Evolutionary conservation across 495 filamentous ascomycete species (phyloP), one percentile per base, ranked within the genome.

Genomic region (Margaritispora aquatica): DNA sequence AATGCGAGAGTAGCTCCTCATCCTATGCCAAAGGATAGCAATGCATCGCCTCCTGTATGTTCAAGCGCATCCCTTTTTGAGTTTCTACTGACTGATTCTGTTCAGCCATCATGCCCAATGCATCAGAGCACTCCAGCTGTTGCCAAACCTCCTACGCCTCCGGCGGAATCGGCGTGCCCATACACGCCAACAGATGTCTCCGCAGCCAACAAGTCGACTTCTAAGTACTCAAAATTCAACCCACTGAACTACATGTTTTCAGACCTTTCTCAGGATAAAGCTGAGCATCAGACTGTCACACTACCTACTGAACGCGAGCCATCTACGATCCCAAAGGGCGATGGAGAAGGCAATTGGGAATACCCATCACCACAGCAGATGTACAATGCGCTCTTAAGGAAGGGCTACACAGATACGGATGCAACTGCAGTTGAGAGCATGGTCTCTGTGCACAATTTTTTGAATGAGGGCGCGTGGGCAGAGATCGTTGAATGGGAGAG

Each of bases 301-400:
- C 83, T 97, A 0, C 87, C 89, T 0, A 84, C 89, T 15, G 81
- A 85, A 2, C 88, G 94, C 48, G 89, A 95, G 68, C 70, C 78
- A 10, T 93, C 88, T 19, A 87, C 92, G 1, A 99, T 99, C 60
- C 94, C 95, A 21, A 83, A 87, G 55, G 92, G 89, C 62, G 82
- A 86, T 64, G 80, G 78, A 38, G 75, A 82, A 19, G 84, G 84
- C 13, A 94, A 90, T 66, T 97, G 94, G 94, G 95, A 97, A 71
- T 97, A 97, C 68, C 95, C 94, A 0, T 96, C 91, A 0, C 93
- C 95, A 10, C 95, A 97, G 74, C 94, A 97, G 71, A 97, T 97
- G 94, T 97, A 97, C 75, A 99, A 97, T 68, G 94, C 95, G 0
- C 86, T 97, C 77, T 74, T 96, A 55, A 86, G 95, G 53, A 97